These are phyloP conservation scores for Ligustrum vulgare DNA, from an alignment of 257 asterid species.

Conservation along the genomic window DNA sequence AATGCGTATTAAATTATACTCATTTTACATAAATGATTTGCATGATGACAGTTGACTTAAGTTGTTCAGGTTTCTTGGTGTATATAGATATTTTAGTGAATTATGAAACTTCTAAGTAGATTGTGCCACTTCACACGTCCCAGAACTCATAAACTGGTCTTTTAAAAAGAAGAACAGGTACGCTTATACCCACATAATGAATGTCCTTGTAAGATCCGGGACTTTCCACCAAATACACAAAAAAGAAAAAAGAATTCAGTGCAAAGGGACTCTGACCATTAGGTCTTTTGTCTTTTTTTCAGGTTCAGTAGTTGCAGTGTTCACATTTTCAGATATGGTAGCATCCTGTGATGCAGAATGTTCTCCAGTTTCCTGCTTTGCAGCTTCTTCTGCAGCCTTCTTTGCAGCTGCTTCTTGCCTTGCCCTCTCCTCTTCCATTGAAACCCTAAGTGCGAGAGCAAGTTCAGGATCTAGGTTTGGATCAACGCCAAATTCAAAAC, in stretches of 20 bases:
- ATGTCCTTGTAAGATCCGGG: conserved; percentile 4
- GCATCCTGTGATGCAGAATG: conserved; percentile 72
- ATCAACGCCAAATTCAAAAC: conserved; percentile 96
- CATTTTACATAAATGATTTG: background rate
- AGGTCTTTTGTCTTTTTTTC: conserved; percentile 69
- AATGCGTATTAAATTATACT: background rate
- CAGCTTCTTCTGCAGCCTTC: conserved; percentile 86
- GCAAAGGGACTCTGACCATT: conserved; percentile 42
- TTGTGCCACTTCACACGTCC: background rate
- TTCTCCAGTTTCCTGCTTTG: conserved; percentile 73
- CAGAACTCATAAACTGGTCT: background rate
- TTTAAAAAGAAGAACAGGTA: background rate
- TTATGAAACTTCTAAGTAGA: background rate
- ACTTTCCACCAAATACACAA: conserved; percentile 4
- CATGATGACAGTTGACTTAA: background rate
- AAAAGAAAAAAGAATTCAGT: conserved; percentile 20
- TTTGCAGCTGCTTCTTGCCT: conserved; percentile 99
- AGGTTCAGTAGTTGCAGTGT: conserved; percentile 60
- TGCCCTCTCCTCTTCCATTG: conserved; percentile 99
- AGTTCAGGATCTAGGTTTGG: conserved; percentile 99
- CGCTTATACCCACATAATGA: background rate
- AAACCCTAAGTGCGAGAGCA: conserved; percentile 98
- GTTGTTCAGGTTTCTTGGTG: background rate
- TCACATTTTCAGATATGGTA: conserved; percentile 69
- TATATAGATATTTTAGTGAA: background rate